Evolutionary conservation across 192 early-diverging fungal genomes (phyloP).

Genomic region (Thamnidium elegans): DNA sequence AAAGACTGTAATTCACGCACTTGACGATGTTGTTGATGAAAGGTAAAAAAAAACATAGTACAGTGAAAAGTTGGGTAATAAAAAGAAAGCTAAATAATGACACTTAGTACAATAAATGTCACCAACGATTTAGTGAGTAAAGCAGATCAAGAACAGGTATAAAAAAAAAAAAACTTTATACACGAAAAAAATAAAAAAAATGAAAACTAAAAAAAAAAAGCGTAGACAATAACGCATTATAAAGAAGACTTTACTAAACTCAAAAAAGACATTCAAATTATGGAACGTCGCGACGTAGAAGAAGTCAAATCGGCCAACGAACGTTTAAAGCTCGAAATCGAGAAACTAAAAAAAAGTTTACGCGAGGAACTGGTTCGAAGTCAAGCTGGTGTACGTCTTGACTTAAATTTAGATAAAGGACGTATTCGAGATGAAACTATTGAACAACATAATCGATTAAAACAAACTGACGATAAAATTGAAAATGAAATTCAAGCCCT

Average conservation of each 20-base stretch:
- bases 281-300: slow-evolving; percentile 85
- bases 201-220: slow-evolving; percentile 4
- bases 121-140: slow-evolving; percentile 71
- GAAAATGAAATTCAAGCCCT: slow-evolving; percentile 82
- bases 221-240: slow-evolving; percentile 74
- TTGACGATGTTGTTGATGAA: slow-evolving; percentile 70
- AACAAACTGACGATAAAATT: slow-evolving; percentile 81
- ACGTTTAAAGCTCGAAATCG: slow-evolving; percentile 74
- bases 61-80: neutral
- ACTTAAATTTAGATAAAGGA: slow-evolving; percentile 87
- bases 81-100: neutral
- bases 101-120: slow-evolving; percentile 52
- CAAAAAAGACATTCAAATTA: slow-evolving; percentile 81
- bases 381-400: slow-evolving; percentile 82
- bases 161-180: neutral
- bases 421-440: slow-evolving; percentile 82
- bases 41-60: slow-evolving; percentile 49
- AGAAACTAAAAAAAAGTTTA: slow-evolving; percentile 77
- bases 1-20: slow-evolving; percentile 69
- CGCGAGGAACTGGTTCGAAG: slow-evolving; percentile 79
- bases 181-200: neutral
- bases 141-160: slow-evolving; percentile 72
- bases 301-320: slow-evolving; percentile 79
- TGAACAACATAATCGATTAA: slow-evolving; percentile 75
- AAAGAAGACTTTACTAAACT: slow-evolving; percentile 86